Conservation (phyloP, 2,329 filamentous ascomycete genomes). For the Blastomyces percursus region DNA sequence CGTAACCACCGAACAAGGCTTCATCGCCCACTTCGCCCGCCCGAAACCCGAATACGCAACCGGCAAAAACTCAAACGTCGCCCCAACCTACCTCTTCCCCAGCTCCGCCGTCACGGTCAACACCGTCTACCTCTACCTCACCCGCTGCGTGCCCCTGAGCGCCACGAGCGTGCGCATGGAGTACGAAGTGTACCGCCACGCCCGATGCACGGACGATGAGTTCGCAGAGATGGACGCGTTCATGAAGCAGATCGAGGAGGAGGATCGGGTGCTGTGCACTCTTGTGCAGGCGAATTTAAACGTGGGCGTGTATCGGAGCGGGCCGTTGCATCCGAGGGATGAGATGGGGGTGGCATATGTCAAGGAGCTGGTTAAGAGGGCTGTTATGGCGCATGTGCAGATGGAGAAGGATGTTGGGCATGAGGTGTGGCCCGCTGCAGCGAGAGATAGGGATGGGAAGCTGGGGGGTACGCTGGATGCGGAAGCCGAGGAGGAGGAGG, state of each 20-base stretch:
- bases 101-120: conserved; percentile 24
- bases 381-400: conserved; percentile 39
- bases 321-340: conserved; percentile 50
- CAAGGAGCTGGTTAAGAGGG: conserved; percentile 42
- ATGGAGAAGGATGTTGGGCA: conserved; percentile 35
- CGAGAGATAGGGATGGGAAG: neutral
- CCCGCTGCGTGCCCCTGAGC: conserved; percentile 38
- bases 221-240: conserved; percentile 48
- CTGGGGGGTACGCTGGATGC: neutral
- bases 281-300: conserved; percentile 51
- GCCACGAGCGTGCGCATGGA: conserved; percentile 45
- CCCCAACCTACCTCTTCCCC: conserved; percentile 27
- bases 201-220: conserved; percentile 47
- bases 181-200: conserved; percentile 55
- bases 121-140: conserved; percentile 17
- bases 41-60: conserved; percentile 23
- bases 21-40: conserved; percentile 42
- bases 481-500: neutral
- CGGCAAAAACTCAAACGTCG: conserved; percentile 34
- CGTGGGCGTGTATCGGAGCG: conserved; percentile 51
- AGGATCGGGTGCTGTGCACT: conserved; percentile 54
- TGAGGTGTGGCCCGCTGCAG: conserved; percentile 44
- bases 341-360: conserved; percentile 51
- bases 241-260: conserved; percentile 53
- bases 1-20: conserved; percentile 39